Conservation (phyloP, 2,329 filamentous ascomycete genomes). For the Phialophora chinensis region DNA sequence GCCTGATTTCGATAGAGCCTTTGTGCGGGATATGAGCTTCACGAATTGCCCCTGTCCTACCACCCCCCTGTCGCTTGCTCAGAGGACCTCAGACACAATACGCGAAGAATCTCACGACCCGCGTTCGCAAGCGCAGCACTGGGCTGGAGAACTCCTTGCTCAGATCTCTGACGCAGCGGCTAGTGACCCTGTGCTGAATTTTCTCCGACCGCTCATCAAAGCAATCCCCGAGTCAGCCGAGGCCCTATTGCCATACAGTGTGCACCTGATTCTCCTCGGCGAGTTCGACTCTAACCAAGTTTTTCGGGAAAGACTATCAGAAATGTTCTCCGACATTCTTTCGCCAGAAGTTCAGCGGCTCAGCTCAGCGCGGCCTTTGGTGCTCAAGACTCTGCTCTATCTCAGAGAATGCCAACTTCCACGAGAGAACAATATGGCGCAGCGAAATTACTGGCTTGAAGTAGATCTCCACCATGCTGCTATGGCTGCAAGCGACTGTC, state of each 20-base stretch:
- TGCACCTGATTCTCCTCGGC: slow-evolving; percentile 77
- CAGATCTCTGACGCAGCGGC: slow-evolving; percentile 65
- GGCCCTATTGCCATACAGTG: slow-evolving; percentile 78
- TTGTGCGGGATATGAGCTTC: slow-evolving; percentile 53
- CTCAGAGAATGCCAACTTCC: slow-evolving; percentile 80
- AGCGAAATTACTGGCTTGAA: slow-evolving; percentile 84
- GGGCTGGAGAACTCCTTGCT: slow-evolving; percentile 68
- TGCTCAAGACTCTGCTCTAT: slow-evolving; percentile 83
- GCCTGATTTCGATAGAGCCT: slow-evolving; percentile 45
- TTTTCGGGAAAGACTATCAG: slow-evolving; percentile 69
- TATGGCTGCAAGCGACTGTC: slow-evolving; percentile 74
- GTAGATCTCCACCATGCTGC: slow-evolving; percentile 75
- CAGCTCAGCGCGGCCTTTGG: slow-evolving; percentile 70
- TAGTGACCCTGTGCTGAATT: slow-evolving; percentile 71
- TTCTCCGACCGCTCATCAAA: slow-evolving; percentile 69
- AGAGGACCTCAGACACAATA: background rate
- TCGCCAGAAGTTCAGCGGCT: slow-evolving; percentile 42
- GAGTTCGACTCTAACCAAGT: slow-evolving; percentile 64
- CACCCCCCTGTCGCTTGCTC: slow-evolving; percentile 27
- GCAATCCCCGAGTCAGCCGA: slow-evolving; percentile 73
- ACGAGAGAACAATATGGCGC: slow-evolving; percentile 76
- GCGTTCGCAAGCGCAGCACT: slow-evolving; percentile 46
- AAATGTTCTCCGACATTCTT: slow-evolving; percentile 64
- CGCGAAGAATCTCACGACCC: background rate
- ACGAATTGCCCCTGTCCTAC: slow-evolving; percentile 49